Conservation (phyloP, 2,329 filamentous ascomycete genomes). For the Monosporascus sp. region DNA sequence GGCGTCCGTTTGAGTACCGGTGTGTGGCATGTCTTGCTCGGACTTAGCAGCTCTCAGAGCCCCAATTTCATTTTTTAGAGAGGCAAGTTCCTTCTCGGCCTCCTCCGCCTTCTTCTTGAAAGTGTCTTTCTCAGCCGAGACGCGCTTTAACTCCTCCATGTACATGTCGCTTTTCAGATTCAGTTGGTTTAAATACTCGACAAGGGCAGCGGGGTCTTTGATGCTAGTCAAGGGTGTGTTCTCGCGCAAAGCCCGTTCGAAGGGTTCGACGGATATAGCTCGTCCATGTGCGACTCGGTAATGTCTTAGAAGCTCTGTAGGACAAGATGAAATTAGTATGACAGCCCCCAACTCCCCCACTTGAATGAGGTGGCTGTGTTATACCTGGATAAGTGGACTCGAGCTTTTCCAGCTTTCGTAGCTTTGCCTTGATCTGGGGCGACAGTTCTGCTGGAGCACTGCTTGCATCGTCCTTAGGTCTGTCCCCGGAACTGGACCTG, state of each 20-base stretch:
- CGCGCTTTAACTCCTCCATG: constrained; percentile 84
- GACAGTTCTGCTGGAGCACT: constrained; percentile 52
- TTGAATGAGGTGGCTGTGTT: constrained; percentile 6
- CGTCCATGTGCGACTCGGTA: constrained; percentile 88
- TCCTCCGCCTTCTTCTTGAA: constrained; percentile 73
- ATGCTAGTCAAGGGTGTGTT: constrained; percentile 90
- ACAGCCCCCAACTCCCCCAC: background rate
- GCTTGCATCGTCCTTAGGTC: constrained; percentile 12
- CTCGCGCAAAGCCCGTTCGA: constrained; percentile 85
- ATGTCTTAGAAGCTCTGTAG: constrained; percentile 75
- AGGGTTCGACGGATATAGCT: constrained; percentile 83
- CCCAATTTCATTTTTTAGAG: constrained; percentile 59
- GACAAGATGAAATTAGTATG: constrained; percentile 4
- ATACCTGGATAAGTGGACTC: constrained; percentile 81
- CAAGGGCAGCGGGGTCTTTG: constrained; percentile 72
- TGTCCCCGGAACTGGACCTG: constrained; percentile 14
- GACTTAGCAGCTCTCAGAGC: constrained; percentile 34
- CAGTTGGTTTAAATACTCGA: constrained; percentile 86
- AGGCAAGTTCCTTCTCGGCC: constrained; percentile 56
- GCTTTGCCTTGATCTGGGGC: constrained; percentile 66
- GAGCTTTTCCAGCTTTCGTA: constrained; percentile 85
- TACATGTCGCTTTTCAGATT: constrained; percentile 87
- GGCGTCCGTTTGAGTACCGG: constrained; percentile 5
- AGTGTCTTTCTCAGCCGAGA: constrained; percentile 75
- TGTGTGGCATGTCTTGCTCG: constrained; percentile 8